Evolutionary conservation across 345 rosid species (phyloP).

Genomic region (Gossypium australe): DNA sequence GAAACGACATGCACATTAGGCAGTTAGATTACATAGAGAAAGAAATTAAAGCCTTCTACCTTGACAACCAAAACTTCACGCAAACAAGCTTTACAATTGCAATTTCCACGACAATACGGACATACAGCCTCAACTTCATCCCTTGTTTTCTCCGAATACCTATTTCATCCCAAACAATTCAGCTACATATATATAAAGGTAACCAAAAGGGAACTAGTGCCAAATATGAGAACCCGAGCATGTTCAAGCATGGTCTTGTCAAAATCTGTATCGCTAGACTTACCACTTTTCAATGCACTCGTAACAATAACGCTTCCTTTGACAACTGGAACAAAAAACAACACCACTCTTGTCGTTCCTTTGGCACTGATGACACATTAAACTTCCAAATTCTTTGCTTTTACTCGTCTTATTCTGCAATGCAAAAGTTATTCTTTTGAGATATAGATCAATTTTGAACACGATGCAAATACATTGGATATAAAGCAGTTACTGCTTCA

Average conservation of each 20-base stretch:
- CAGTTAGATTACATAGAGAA: neutral
- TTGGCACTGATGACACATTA: constrained; percentile 47
- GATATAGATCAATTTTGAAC: neutral
- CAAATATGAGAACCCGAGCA: neutral
- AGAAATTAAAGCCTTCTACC: constrained; percentile 23
- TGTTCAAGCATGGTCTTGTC: neutral
- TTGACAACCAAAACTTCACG: constrained; percentile 26
- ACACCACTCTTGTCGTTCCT: constrained; percentile 31
- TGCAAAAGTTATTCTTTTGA: neutral
- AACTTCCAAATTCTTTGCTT: constrained; percentile 15
- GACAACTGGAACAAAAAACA: constrained; percentile 40
- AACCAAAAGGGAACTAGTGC: neutral
- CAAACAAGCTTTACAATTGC: constrained; percentile 52
- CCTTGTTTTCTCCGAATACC: constrained; percentile 45
- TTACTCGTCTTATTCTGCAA: constrained; percentile 9
- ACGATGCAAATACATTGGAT: neutral
- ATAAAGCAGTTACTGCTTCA: neutral
- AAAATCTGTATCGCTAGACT: constrained; percentile 2
- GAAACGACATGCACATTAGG: neutral
- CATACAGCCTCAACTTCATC: constrained; percentile 37
- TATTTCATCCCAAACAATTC: constrained; percentile 20
- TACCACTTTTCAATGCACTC: constrained; percentile 52
- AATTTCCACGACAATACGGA: constrained; percentile 45
- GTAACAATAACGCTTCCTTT: constrained; percentile 44
- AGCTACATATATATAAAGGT: constrained; percentile 2